Evolutionary conservation across 768 basidiomycete species (phyloP), one percentile per base, ranked within the genome.

Genomic region (Suillus bovinus): DNA sequence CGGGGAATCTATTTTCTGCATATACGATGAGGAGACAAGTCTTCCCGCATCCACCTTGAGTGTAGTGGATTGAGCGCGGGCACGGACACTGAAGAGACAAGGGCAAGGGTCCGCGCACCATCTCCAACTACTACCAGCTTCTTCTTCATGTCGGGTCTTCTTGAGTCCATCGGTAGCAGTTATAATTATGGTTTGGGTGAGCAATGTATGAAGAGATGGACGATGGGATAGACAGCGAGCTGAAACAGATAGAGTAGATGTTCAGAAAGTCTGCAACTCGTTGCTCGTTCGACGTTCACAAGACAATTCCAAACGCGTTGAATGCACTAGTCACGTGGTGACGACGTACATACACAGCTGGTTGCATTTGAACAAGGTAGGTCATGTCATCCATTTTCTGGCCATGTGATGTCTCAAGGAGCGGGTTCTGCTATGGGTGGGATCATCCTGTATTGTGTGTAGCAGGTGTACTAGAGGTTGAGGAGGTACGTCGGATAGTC

Each of bases 21-120:
- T 97, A 97, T 41, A 96, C 94, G 70, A 97, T 97, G 69, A 97
- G 86, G 63, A 96, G 82, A 83, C 95, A 96, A 53, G 95, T 97
- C 86, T 96, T 93, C 71, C 91, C 91, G 72, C 91, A 93, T 63
- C 91, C 90, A 76, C 90, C 89, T 90, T 71, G 65, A 74, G 68
- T 61, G 60, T 63, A 66, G 64, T 64, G 67, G 46, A 64, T 70
- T 71, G 66, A 70, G 72, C 62, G 68, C 62, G 66, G 55, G 63
- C 60, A 66, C 46, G 52, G 71, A 66, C 10, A 56, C 24, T 56
- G 38, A 56, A 24, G 24, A 61, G 67, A 69, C 73, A 69, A 71
- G 64, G 62, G 63, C 61, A 68, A 61, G 65, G 61, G 65, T 64
- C 67, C 77, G 76, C 82, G 80, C 76, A 89, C 92, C 92, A 74